phyloP scores from a whole-genome alignment of 2,329 filamentous ascomycete species.

The Podosphaera aphanis region DNA sequence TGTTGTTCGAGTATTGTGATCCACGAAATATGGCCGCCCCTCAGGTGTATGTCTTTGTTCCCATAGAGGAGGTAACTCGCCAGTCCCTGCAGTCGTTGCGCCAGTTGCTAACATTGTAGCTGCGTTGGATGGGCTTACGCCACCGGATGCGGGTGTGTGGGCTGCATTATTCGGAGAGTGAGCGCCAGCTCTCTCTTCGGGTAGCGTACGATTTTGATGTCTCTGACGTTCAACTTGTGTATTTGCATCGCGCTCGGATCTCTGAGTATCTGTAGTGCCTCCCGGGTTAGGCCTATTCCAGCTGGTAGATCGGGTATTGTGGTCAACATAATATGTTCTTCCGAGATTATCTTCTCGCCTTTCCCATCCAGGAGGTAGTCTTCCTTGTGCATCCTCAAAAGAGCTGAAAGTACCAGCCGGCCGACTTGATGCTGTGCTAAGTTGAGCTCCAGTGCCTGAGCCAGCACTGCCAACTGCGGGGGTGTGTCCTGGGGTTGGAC shows the following conservation, averaged over 20 bases:
- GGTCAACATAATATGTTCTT: constrained; percentile 92
- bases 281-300: constrained; percentile 77
- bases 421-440: constrained; percentile 8
- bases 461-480: constrained; percentile 15
- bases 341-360: constrained; percentile 84
- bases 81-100: constrained; percentile 78
- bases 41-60: constrained; percentile 91
- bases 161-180: constrained; percentile 50
- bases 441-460: constrained; percentile 7
- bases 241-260: constrained; percentile 64
- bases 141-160: constrained; percentile 5
- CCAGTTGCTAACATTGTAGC: constrained; percentile 86
- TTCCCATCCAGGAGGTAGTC: constrained; percentile 85
- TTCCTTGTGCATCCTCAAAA: constrained; percentile 88
- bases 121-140: constrained; percentile 23
- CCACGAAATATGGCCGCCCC: constrained; percentile 86
- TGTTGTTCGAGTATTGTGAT: constrained; percentile 93
- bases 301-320: constrained; percentile 88
- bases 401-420: constrained; percentile 45
- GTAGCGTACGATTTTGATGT: constrained; percentile 86
- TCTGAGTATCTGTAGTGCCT: constrained; percentile 51
- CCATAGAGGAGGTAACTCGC: constrained; percentile 87
- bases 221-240: constrained; percentile 81
- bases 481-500: constrained; percentile 15
- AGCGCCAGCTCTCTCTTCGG: constrained; percentile 81